Conservation (phyloP, 2,329 filamentous ascomycete genomes). For the Fusarium compactum region DNA sequence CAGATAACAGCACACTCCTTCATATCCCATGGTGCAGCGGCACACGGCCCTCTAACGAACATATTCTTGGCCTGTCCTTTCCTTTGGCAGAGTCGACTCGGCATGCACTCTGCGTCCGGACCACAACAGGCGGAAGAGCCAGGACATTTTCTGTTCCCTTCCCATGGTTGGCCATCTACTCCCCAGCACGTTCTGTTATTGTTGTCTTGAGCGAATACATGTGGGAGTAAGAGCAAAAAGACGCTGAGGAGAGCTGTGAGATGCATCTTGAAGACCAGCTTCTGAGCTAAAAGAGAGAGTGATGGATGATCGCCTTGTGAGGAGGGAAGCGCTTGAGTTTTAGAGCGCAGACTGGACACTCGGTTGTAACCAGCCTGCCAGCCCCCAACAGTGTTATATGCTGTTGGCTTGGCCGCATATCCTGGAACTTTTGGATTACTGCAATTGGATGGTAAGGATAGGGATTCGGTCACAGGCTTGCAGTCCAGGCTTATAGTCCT, state of each 20-base stretch:
- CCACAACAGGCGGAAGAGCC: constrained; percentile 31
- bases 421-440: not conserved
- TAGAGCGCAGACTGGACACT: not conserved
- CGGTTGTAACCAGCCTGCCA: not conserved
- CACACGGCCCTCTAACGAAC: constrained; percentile 36
- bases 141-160: constrained; percentile 20
- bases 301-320: not conserved
- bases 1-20: constrained; percentile 29
- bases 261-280: not conserved
- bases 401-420: not conserved
- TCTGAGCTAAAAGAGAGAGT: too few relatives aligned
- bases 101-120: constrained; percentile 28
- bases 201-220: not conserved
- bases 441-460: not conserved
- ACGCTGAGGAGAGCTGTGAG: not conserved
- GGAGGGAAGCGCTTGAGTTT: not conserved
- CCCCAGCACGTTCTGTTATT: not conserved
- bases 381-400: not conserved
- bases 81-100: constrained; percentile 34
- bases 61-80: constrained; percentile 13
- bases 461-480: not conserved
- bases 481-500: too few relatives aligned
- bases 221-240: fast-evolving
- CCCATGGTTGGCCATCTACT: constrained; percentile 3
- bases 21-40: constrained; percentile 24